Evolutionary conservation across 345 rosid species (phyloP).

Genomic region (Brassica juncea): DNA sequence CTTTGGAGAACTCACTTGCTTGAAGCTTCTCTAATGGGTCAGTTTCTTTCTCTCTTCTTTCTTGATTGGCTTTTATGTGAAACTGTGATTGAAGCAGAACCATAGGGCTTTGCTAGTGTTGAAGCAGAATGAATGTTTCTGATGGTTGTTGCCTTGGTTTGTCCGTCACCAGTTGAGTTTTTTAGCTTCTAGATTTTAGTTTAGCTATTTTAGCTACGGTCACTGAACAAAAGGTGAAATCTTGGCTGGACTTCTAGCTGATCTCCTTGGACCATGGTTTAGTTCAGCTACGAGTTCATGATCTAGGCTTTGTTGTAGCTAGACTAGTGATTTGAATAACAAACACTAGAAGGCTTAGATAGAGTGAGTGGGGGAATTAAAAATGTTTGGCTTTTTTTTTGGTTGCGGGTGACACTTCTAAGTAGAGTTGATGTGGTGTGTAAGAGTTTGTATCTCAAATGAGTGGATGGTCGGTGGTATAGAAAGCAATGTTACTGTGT

Average conservation of each 20-base stretch:
- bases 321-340: neutral
- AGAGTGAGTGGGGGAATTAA: neutral
- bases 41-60: neutral
- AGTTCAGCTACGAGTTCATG: neutral
- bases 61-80: neutral
- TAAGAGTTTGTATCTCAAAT: neutral
- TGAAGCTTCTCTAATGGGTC: conserved; percentile 94
- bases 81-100: neutral
- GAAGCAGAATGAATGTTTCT: neutral
- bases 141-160: neutral
- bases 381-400: neutral
- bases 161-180: neutral
- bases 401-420: neutral
- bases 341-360: neutral
- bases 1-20: conserved; percentile 98
- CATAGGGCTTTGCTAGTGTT: neutral
- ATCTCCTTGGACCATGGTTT: neutral
- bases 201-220: conserved; percentile 2
- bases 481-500: neutral
- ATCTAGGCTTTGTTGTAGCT: conserved; percentile 3
- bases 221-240: conserved; percentile 2
- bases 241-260: conserved; percentile 9
- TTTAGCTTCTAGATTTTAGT: neutral
- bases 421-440: neutral
- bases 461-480: neutral